A percentile compares a stretch with the other conserved stretches of the same genome.
Evolutionary conservation across 2,329 filamentous ascomycete species (phyloP).

Genomic region (Penicillium fuscoglaucum): DNA sequence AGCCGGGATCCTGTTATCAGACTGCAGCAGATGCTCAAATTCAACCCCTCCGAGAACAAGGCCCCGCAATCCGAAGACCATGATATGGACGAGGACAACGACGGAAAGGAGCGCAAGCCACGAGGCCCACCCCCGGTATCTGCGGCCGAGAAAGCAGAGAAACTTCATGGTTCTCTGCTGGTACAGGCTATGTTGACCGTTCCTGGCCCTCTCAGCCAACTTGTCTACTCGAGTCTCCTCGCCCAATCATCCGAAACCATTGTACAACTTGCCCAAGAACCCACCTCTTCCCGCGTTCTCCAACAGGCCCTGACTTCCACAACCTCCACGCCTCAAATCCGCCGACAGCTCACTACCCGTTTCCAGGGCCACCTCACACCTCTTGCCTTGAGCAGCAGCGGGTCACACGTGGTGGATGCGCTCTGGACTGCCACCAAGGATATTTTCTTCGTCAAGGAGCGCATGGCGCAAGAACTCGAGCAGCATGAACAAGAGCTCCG

Average conservation of each 20-base stretch:
- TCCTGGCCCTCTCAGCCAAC: constrained; percentile 65
- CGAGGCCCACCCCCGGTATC: constrained; percentile 34
- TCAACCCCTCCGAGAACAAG: constrained; percentile 36
- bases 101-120: constrained; percentile 31
- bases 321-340: constrained; percentile 56
- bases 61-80: constrained; percentile 38
- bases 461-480: constrained; percentile 63
- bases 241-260: constrained; percentile 58
- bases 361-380: constrained; percentile 63
- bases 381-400: constrained; percentile 61
- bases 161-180: constrained; percentile 80
- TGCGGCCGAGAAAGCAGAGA: constrained; percentile 53
- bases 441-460: constrained; percentile 66
- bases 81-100: constrained; percentile 50
- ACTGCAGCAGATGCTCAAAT: constrained; percentile 61
- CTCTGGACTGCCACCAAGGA: constrained; percentile 65
- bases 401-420: constrained; percentile 67
- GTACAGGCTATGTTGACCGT: constrained; percentile 76
- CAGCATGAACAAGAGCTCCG: constrained; percentile 60
- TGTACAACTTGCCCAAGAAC: constrained; percentile 65
- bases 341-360: constrained; percentile 63
- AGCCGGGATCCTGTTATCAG: constrained; percentile 52
- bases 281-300: constrained; percentile 60
- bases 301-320: constrained; percentile 62
- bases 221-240: constrained; percentile 72